Conservation (phyloP, 768 basidiomycete genomes). For the Lyophyllum semitale region DNA sequence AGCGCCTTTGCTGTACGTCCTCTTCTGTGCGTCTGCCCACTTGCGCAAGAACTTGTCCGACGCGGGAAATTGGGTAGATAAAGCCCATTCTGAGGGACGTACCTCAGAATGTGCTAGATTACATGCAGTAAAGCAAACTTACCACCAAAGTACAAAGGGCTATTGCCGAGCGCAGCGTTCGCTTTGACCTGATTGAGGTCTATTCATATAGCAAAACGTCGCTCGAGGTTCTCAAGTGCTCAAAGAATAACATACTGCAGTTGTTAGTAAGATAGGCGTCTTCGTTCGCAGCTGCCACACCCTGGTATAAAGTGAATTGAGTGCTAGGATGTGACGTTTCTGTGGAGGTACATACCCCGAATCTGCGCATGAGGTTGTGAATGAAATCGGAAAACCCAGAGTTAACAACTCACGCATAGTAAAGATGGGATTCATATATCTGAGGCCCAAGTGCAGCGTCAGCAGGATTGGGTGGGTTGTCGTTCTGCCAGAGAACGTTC, state of each 20-base stretch:
- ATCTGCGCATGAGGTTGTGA: conserved; percentile 33
- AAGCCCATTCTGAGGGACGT: conserved; percentile 41
- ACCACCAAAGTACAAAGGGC: conserved; percentile 43
- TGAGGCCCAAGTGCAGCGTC: conserved; percentile 70
- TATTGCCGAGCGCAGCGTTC: conserved; percentile 35
- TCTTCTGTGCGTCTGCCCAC: conserved; percentile 76
- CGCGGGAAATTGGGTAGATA: conserved; percentile 65
- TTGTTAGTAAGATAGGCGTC: conserved; percentile 66
- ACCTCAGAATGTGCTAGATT: not conserved
- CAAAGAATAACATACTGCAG: conserved; percentile 55
- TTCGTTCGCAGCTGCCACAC: too few relatives aligned
- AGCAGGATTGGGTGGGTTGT: conserved; percentile 71
- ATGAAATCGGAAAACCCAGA: conserved; percentile 1
- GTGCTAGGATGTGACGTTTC: not conserved
- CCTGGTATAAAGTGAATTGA: conserved; percentile 37
- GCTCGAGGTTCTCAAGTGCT: not conserved
- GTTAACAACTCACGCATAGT: conserved; percentile 60
- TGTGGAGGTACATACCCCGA: conserved; percentile 48
- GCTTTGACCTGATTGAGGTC: conserved; percentile 57
- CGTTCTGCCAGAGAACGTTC: conserved; percentile 78
- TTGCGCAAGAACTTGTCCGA: conserved; percentile 83
- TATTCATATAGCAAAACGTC: conserved; percentile 24
- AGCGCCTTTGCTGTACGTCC: conserved; percentile 55
- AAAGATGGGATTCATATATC: conserved; percentile 78
- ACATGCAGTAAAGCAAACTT: not conserved